Evolutionary conservation across 306 rosid species (phyloP).

Genomic region (Vigna reflexopilosa): DNA sequence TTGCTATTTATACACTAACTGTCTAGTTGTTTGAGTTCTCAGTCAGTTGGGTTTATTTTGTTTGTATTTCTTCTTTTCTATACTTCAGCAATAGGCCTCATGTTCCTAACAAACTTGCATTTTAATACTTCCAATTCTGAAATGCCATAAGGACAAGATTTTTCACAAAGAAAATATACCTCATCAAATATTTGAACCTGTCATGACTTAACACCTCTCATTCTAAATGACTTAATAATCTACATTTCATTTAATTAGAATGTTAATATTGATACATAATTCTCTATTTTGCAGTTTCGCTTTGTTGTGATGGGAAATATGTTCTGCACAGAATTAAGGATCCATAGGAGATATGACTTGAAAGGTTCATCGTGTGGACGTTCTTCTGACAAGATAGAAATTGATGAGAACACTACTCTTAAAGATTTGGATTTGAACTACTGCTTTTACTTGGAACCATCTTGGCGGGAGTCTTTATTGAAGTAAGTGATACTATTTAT

Average conservation of each 20-base stretch:
- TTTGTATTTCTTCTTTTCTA: not conserved
- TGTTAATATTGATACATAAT: slow-evolving; percentile 40
- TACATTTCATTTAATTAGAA: slow-evolving; percentile 39
- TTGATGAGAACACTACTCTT: slow-evolving; percentile 93
- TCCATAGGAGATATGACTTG: slow-evolving; percentile 92
- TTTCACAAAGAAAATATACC: slow-evolving; percentile 11
- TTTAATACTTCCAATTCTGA: slow-evolving; percentile 14
- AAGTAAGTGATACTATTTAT: slow-evolving; percentile 60
- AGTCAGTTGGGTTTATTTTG: too few species aligned
- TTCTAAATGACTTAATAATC: slow-evolving; percentile 37
- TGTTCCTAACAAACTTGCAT: not conserved
- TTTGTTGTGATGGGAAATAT: slow-evolving; percentile 99
- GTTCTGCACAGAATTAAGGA: slow-evolving; percentile 99
- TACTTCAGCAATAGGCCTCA: not conserved
- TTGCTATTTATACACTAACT: not conserved
- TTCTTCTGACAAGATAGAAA: slow-evolving; percentile 95
- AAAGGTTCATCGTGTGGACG: slow-evolving; percentile 99
- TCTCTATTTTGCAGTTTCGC: slow-evolving; percentile 78
- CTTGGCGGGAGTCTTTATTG: slow-evolving; percentile 87
- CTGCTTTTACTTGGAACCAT: slow-evolving; percentile 91
- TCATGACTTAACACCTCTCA: slow-evolving; percentile 32
- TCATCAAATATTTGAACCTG: slow-evolving; percentile 23
- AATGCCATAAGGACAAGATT: slow-evolving; percentile 13
- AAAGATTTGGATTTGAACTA: slow-evolving; percentile 95
- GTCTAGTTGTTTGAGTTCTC: too few species aligned